A percentile compares a stretch with the other conserved stretches of the same genome.
Evolutionary conservation across 306 rosid genomes (phyloP).

Genomic region (Arachis stenosperma): DNA sequence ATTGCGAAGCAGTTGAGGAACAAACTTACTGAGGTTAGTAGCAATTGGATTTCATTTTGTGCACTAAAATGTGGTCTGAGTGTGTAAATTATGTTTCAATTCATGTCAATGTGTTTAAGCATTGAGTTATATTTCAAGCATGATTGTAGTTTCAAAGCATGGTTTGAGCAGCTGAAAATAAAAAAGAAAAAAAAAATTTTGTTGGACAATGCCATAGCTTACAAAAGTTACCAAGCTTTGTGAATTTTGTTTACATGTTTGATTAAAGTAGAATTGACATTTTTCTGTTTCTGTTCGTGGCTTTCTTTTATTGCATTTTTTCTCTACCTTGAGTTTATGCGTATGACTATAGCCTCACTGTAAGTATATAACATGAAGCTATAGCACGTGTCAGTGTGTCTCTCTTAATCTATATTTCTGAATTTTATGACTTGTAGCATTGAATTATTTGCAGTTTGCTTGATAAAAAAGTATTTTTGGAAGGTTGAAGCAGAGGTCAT

Average conservation of each 20-base stretch:
- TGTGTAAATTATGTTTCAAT: neutral
- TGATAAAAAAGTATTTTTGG: constrained; percentile 18
- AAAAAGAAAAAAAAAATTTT: no score
- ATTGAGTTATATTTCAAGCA: neutral
- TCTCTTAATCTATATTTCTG: constrained; percentile 16
- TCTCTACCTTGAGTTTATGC: constrained; percentile 18
- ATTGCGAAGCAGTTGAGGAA: constrained; percentile 82
- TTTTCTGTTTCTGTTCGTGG: constrained; percentile 9
- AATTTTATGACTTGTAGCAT: constrained; percentile 5
- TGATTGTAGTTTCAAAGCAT: neutral
- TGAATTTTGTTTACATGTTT: constrained; percentile 19
- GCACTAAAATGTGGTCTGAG: no score
- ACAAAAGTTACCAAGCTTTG: constrained; percentile 24
- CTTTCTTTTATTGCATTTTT: neutral
- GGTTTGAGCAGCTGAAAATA: neutral
- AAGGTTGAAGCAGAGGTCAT: constrained; percentile 89
- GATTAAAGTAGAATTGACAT: constrained; percentile 15
- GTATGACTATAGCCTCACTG: constrained; percentile 12
- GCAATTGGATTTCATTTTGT: neutral
- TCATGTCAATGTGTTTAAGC: neutral
- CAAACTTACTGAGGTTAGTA: constrained; percentile 84
- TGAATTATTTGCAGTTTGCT: no score
- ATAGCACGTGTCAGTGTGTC: neutral
- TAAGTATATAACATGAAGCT: constrained; percentile 10
- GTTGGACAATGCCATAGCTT: neutral